Base-by-base conservation (phyloP, 768 basidiomycete genomes). In the Coprinellus micaceus region DNA sequence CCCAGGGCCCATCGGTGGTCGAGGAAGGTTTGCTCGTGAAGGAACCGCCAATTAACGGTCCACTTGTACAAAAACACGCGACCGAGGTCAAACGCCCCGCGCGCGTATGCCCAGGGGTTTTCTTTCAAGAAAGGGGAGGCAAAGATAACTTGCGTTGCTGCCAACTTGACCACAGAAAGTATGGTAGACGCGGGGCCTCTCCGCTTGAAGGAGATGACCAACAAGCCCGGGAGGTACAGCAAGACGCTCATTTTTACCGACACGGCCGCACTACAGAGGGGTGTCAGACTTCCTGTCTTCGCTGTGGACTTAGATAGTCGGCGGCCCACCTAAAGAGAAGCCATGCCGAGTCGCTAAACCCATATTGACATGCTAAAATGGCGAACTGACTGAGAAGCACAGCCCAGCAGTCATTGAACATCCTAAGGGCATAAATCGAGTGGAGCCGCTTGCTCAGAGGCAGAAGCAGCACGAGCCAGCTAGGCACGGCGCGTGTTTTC, bases 21-120 rank as follows among this genome's bases (percentile, higher is more conserved):
- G 46, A 91, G 71, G 72, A 98, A 98, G 4, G 75, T 76, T n/a
- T 81, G 74, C 67, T 94, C 90, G 25, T 79, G 74, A 2, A 99
- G 60, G 65, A 96, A 88, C 44, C 94, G 82, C 97, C 97, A 99
- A 67, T 98, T 99, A 54, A 98, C 94, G 0, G 96, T 98, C 96
- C 96, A 99, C 67, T 91, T 86, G 70, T 90, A 97, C 28, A 97
- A 71, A 73, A 99, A 99, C 7, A 86, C 79, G 13, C 97, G 86
- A 3, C 85, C 84, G 54, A 99, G 76, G 66, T 98, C 86, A 67
- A 96, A 99, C 2, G 97, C 89, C 19, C 80, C 79, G 22, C 71
- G 74, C 39, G 92, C 62, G 69, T 99, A 99, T 21, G 83, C 77
- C 65, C 72, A 64, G 3, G 80, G 73, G 58, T 88, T 76, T 54